Base-by-base conservation (phyloP, 169 alveolate species). In the Plasmodium malariae region DNA sequence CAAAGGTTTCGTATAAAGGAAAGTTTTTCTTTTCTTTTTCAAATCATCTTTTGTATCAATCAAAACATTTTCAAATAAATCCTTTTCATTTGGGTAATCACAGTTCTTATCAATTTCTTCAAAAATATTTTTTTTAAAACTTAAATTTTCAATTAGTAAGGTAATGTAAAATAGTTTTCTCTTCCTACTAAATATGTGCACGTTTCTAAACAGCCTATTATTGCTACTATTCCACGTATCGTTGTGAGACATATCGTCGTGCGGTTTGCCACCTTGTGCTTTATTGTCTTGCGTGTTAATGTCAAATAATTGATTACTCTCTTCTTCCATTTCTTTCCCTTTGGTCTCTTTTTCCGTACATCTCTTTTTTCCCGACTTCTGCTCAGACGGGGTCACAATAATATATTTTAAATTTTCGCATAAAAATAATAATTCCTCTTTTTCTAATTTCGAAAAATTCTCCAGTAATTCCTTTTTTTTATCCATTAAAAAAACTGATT, bases 1-100 rank as follows among this genome's bases (percentile, higher is more conserved):
- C 69, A 96, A 93, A 2, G 98, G 92, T 43, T 83, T 83, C n/a
- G 91, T 83, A 40, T 83, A 67, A 55, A 83, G 70, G n/a, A 83
- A 30, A 6, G 69, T 67, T 67, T 83, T 83, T 48, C 60, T 83
- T 60, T 65, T 67, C 34, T 43, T 68, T 24, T 83, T 83, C 43
- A 65, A 34, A 17, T 83, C 91, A 43, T 83, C 91, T 59, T 83
- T 83, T 7, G 91, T 67, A 37, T 83, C 85, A 24, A 83, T 83
- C 59, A 83, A 32, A 6, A 83, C 63, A 67, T 70, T 83, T 36
- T 83, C 91, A 71, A 83, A 83, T 32, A 83, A 60, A 43, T 83
- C 83, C 72, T 19, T 83, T 71, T 83, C 91, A 60, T 83, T 83
- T 17, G 91, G 91, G 54, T 83, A 83, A n/a, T 83, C 91, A 83